Percentiles rank a stretch among this genome's conserved stretches.
phyloP scores from a whole-genome alignment of 202 grass and related monocot species.

The Sporobolus alterniflorus region DNA sequence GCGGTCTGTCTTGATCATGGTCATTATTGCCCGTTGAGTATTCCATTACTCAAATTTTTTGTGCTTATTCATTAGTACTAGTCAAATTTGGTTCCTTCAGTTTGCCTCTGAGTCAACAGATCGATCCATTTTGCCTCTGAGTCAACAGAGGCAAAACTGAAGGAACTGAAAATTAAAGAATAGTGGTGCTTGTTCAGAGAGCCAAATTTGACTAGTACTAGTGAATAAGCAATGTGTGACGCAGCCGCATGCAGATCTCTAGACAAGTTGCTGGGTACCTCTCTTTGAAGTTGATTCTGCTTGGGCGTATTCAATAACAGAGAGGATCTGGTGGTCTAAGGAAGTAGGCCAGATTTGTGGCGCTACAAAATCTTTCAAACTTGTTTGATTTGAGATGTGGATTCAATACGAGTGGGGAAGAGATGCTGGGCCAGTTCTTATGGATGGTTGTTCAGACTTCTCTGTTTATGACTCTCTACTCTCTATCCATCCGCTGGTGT shows the following conservation, averaged over 20 bases:
- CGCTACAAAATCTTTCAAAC: constrained; percentile 33
- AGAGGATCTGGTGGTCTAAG: constrained; percentile 50
- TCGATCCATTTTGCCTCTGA: not conserved
- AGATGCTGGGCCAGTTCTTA: constrained; percentile 11
- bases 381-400: constrained; percentile 36
- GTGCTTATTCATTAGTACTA: too few relatives aligned
- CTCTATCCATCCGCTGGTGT: too few relatives aligned
- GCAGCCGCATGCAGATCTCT: constrained; percentile 44
- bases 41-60: constrained; percentile 14
- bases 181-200: not conserved
- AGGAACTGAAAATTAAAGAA: not conserved
- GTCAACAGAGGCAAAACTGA: too few relatives aligned
- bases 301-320: not conserved
- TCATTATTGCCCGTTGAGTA: constrained; percentile 32
- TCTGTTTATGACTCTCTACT: not conserved
- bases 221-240: constrained; percentile 16
- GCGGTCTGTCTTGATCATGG: constrained; percentile 8
- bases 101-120: constrained; percentile 17
- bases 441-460: constrained; percentile 33
- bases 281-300: not conserved
- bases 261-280: constrained; percentile 12
- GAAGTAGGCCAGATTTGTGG: constrained; percentile 32
- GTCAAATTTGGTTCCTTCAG: too few relatives aligned
- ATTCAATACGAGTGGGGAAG: not conserved
- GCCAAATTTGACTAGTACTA: constrained; percentile 47